Base-by-base conservation (phyloP, 2,329 filamentous ascomycete genomes). In the Cercospora sesami region DNA sequence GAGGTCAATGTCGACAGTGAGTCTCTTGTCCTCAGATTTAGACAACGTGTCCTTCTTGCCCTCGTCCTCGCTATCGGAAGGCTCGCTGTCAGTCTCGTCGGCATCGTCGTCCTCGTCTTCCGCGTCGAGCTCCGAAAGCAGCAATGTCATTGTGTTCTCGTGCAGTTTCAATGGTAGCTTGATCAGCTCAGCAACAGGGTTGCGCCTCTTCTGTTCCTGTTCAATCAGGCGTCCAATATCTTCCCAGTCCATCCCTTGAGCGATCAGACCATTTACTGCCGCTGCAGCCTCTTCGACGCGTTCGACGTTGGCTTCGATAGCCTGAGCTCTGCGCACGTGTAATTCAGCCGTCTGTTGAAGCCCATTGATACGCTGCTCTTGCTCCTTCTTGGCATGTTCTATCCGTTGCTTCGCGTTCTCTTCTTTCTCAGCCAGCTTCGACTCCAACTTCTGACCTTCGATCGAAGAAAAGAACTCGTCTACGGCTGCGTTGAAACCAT, bases 381-480 rank as follows among this genome's bases (percentile, higher is more conserved):
- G 95, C 72, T 97, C 94, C 63, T 89, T 85, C 74, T 88, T 88
- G 0, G 94, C 93, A n/a, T 91, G 87, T 42, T 97, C 92, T 3
- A 99, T 84, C 78, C 96, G 97, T 75, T 88, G 88, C 80, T 90
- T 91, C 3, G 95, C 95, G 4, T 86, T 85, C 21, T 90, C 88
- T 79, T 99, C 93, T 60, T 90, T 88, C 78, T 98, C 94, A 4
- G 88, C 88, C 4, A 98, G 81, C 63, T 89, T 87, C 1, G 92
- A 96, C 78, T 96, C 91, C 0, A 98, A 84, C 77, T 92, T 96
- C 78, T 97, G 94, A 0, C 94, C 93, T 80, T 99, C 95, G 28
- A 98, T 87, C 0, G 94, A 98, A 0, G 95, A 98, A 79, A 96
- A 98, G 82, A 97, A 99, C 73, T 97, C 92, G 77, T 99, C 95